phyloP scores from a whole-genome alignment of 2,329 filamentous ascomycete species.

The Diaporthe australafricana region DNA sequence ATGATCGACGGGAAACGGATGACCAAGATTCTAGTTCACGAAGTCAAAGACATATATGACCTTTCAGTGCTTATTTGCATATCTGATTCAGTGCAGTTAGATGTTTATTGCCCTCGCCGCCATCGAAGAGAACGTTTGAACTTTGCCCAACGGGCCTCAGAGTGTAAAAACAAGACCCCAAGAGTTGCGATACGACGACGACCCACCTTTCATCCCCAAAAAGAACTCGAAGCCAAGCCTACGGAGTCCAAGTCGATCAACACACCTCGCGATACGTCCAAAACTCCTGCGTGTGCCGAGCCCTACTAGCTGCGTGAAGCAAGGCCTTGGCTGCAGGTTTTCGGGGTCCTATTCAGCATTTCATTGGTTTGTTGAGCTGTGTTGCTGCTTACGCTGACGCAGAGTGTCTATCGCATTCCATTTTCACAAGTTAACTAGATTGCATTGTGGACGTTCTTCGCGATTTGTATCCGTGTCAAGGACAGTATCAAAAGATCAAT shows the following conservation, averaged over 20 bases:
- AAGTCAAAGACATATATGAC: neutral
- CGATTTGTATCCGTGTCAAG: too few relatives aligned
- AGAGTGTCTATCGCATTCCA: neutral
- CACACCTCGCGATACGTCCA: neutral
- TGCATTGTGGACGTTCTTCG: neutral
- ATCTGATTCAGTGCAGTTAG: neutral
- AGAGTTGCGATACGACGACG: neutral
- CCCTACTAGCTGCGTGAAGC: constrained; percentile 3
- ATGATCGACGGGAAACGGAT: neutral
- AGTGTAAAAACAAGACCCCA: neutral
- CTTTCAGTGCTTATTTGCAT: neutral
- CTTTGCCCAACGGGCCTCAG: neutral
- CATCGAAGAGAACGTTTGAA: neutral
- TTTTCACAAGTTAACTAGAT: neutral
- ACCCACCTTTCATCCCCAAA: neutral
- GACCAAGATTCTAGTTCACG: too few relatives aligned
- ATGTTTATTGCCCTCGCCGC: neutral
- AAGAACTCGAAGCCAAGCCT: neutral
- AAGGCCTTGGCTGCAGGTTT: neutral
- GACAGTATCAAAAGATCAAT: neutral
- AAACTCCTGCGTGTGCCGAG: neutral
- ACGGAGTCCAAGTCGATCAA: neutral
- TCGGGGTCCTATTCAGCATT: neutral
- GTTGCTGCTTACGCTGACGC: neutral
- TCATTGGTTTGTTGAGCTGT: neutral